Percentiles rank a stretch among this genome's conserved stretches.
Evolutionary conservation across 169 alveolate species (phyloP).

Genomic region (Eimeria sp.): DNA sequence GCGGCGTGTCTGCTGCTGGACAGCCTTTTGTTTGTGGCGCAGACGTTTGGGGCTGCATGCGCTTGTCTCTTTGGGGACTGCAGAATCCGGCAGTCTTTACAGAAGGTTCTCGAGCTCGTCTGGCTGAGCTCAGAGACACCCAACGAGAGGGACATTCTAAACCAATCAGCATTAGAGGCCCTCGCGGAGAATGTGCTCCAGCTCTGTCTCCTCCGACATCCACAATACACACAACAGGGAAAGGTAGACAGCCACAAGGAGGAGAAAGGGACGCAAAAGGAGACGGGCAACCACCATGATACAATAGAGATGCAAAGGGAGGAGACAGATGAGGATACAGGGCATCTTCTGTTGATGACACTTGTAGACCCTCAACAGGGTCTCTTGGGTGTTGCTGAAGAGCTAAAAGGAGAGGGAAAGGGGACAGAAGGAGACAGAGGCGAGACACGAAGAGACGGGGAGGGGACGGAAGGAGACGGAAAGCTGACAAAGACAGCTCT

Average conservation of each 20-base stretch:
- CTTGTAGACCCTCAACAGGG: background rate
- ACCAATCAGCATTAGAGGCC: background rate
- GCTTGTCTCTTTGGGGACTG: background rate
- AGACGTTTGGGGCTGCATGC: conserved; percentile 20
- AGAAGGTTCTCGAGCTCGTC: background rate
- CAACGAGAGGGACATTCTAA: background rate
- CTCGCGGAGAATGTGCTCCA: background rate
- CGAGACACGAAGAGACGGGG: background rate
- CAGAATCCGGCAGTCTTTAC: background rate
- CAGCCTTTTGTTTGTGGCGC: background rate
- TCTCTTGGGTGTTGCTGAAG: background rate
- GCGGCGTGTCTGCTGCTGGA: conserved; percentile 12
- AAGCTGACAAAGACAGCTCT: background rate
- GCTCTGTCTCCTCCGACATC: background rate
- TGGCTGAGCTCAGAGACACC: background rate
- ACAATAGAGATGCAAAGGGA: background rate
- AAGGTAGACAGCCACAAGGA: background rate
- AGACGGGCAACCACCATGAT: background rate
- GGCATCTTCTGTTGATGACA: background rate
- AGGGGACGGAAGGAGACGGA: background rate
- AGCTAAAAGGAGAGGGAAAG: background rate
- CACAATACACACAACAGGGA: background rate
- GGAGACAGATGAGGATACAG: conserved; percentile 6
- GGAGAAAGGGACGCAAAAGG: background rate
- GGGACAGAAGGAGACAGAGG: background rate